phyloP scores from a whole-genome alignment of 225 moss, liverwort and hornwort genomes.

The Thuidium tamariscinum region DNA sequence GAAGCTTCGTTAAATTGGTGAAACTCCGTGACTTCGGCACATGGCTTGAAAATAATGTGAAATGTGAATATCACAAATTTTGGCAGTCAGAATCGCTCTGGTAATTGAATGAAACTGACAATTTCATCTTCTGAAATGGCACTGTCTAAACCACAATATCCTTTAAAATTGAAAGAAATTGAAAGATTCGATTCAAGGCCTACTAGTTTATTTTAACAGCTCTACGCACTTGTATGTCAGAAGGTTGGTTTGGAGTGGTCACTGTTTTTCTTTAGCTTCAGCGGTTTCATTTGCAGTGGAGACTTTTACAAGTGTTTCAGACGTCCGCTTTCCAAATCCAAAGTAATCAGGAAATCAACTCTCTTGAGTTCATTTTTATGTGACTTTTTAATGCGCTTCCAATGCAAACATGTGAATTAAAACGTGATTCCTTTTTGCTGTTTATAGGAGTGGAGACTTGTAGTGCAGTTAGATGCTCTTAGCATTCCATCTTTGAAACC shows the following conservation, averaged over 20 bases:
- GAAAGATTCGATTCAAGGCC: too few species aligned
- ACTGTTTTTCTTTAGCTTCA: neutral
- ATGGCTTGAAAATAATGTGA: neutral
- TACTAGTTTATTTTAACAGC: neutral
- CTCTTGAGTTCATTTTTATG: neutral
- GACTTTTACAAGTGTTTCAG: neutral
- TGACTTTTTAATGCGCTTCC: neutral
- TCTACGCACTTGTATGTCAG: neutral
- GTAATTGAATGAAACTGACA: too few species aligned
- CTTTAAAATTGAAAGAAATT: neutral
- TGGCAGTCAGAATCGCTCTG: neutral
- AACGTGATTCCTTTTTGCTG: neutral
- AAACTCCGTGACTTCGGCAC: neutral
- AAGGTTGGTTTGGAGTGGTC: neutral
- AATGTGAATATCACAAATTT: neutral
- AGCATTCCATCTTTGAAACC: neutral
- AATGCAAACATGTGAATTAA: neutral
- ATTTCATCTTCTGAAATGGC: too few species aligned
- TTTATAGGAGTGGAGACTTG: neutral
- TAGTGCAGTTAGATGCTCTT: neutral
- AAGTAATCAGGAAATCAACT: neutral
- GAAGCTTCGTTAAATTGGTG: neutral
- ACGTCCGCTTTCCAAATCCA: neutral
- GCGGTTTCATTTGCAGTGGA: neutral
- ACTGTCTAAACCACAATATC: neutral